Evolutionary conservation across 1,284 basidiomycete genomes (phyloP).

Genomic region (Ganoderma meredithae): DNA sequence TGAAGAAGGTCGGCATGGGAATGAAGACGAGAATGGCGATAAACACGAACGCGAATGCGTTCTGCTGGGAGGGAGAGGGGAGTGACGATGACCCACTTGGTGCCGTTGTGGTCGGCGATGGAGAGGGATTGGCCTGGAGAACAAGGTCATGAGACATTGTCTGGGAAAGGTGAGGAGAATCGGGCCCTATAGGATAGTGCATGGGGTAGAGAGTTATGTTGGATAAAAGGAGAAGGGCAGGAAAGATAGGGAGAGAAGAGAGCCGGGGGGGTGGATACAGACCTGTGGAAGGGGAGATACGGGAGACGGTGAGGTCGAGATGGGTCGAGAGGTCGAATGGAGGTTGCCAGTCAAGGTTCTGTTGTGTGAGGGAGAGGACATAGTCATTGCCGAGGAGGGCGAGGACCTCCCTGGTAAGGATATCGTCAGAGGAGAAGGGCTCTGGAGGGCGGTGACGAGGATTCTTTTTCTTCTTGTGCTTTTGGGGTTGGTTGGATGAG

Average conservation of each 20-base stretch:
- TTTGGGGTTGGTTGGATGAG: slow-evolving; percentile 26
- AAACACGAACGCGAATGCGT: slow-evolving; percentile 74
- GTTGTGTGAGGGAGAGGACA: slow-evolving; percentile 58
- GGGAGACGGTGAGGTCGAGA: slow-evolving; percentile 70
- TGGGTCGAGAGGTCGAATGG: slow-evolving; percentile 70
- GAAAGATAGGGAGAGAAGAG: background rate
- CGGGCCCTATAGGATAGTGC: background rate
- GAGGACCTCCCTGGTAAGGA: slow-evolving; percentile 76
- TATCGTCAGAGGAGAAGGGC: slow-evolving; percentile 76
- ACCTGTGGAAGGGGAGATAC: slow-evolving; percentile 70
- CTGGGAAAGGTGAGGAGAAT: slow-evolving; percentile 5
- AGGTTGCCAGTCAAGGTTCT: slow-evolving; percentile 60
- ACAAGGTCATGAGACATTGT: slow-evolving; percentile 6
- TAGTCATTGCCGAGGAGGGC: slow-evolving; percentile 70
- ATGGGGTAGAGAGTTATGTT: background rate
- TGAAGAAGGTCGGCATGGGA: slow-evolving; percentile 82
- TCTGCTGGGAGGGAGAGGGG: slow-evolving; percentile 89
- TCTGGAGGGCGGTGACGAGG: slow-evolving; percentile 54
- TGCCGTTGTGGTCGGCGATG: slow-evolving; percentile 52
- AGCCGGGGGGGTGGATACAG: slow-evolving; percentile 33
- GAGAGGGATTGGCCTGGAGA: slow-evolving; percentile 75
- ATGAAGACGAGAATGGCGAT: slow-evolving; percentile 69
- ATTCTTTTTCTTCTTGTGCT: slow-evolving; percentile 37
- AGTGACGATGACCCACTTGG: slow-evolving; percentile 81
- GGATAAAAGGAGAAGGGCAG: background rate